Evolutionary conservation across 2,329 filamentous ascomycete species (phyloP).

Genomic region (Amauroascus niger): DNA sequence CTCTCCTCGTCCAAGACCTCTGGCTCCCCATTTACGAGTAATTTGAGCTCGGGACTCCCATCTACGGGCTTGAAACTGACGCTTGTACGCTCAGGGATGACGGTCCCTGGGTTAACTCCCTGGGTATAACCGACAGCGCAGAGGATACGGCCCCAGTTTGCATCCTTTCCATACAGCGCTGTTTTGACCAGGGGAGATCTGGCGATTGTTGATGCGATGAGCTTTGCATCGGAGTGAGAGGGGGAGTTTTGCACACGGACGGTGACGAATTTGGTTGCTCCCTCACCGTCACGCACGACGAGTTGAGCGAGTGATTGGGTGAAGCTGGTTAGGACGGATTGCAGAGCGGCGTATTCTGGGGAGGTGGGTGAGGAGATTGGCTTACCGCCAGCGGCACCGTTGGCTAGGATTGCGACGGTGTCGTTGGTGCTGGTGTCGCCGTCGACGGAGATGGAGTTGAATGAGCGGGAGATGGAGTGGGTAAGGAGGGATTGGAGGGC

Average conservation of each 20-base stretch:
- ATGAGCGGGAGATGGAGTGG: conserved; percentile 68
- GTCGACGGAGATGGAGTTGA: conserved; percentile 95
- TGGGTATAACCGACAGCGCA: conserved; percentile 81
- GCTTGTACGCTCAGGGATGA: conserved; percentile 48
- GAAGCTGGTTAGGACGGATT: conserved; percentile 62
- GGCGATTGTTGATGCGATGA: conserved; percentile 79
- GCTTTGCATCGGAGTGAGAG: conserved; percentile 59
- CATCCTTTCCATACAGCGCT: conserved; percentile 89
- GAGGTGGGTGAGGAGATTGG: conserved; percentile 45
- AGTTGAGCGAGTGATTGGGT: conserved; percentile 79
- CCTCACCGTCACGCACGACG: conserved; percentile 90
- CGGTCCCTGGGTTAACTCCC: conserved; percentile 35
- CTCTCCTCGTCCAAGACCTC: conserved; percentile 52
- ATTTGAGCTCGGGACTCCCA: conserved; percentile 46
- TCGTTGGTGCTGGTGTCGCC: conserved; percentile 98
- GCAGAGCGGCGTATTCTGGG: conserved; percentile 61
- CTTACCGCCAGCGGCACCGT: conserved; percentile 74
- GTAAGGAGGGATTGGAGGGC: conserved; percentile 62
- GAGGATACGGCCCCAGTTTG: conserved; percentile 95
- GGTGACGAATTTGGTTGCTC: conserved; percentile 95
- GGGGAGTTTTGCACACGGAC: conserved; percentile 70
- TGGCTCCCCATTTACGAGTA: conserved; percentile 53
- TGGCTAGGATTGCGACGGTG: conserved; percentile 87
- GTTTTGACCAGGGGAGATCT: conserved; percentile 93
- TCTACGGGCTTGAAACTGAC: conserved; percentile 53